Evolutionary conservation across 2,329 filamentous ascomycete species (phyloP), one percentile per base, ranked within the genome.

Genomic region (Daldinia sp.): DNA sequence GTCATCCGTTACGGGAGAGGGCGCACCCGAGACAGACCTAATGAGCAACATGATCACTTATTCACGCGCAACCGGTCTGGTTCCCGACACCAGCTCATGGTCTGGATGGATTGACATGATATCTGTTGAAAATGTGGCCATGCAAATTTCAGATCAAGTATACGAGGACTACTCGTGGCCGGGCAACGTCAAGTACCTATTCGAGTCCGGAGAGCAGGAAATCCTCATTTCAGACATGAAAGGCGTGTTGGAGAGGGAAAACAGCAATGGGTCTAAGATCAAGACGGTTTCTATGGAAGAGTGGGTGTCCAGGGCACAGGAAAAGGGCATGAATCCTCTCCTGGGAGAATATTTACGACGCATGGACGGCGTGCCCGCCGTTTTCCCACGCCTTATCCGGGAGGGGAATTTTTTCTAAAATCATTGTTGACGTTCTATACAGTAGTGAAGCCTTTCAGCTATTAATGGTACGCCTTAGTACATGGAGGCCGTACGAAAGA

Each of bases 11-110:
- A 59, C 54, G 7, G 46, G 62, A 10, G 54, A 55, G 10, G 57
- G 37, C 10, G 51, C 37, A 10, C 51, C 61, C 1, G 59, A 63
- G 23, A 35, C 55, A 3, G 66, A 66, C 30, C 44, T 68, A 1
- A 60, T 68, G 44, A 18, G 42, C 26, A 56, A 42, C 7, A 57
- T 48, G n/a, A 28, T 50, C 18, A n/a, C 12, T 13, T 50, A 50
- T 12, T 50, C 46, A 1, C 23, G 46, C 12, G 26, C 28, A 2
- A 28, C 15, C 26, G 13, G 46, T 12, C 23, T n/a, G 3, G 26
- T 50, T 6, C 46, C 46, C 5, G 23, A 28, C 7, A 28, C 46
- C 4, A 30, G 15, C 10, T 28, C 23, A 23, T 50, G 46, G 46
- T 28, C 23, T 6, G 46, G 46, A 5, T 28, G 23, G 23, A 28